Percentiles rank a stretch among this genome's conserved stretches.
Conservation (phyloP, 179 eudicot species). For the Actinidia chinensis region DNA sequence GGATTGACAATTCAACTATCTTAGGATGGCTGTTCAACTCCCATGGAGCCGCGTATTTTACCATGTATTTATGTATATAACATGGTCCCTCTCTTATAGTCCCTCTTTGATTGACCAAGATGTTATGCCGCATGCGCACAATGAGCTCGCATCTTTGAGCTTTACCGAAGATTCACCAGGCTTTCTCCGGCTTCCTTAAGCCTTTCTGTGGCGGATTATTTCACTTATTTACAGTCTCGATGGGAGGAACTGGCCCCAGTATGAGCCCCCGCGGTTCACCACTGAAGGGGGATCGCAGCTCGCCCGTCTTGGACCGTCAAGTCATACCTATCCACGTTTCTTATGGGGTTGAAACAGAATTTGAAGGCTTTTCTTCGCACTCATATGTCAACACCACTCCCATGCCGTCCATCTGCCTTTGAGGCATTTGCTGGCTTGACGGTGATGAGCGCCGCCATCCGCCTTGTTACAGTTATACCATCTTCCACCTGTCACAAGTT, state of each 20-base stretch:
- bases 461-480: not conserved
- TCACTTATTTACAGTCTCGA: not conserved
- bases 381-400: not conserved
- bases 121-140: not conserved
- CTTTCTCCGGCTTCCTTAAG: not conserved
- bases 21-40: not conserved
- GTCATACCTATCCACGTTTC: not conserved
- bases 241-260: not conserved
- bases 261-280: not conserved
- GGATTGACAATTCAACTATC: not conserved
- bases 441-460: not conserved
- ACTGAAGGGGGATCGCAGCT: not conserved
- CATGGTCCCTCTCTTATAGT: too few species aligned
- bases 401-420: not conserved
- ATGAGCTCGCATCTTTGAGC: not conserved
- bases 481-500: not conserved
- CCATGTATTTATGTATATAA: not conserved
- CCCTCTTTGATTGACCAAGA: not conserved
- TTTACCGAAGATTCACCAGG: not conserved
- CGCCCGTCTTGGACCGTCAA: not conserved
- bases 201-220: not conserved
- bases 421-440: not conserved
- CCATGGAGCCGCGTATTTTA: not conserved
- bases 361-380: not conserved
- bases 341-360: not conserved